Percentiles rank a stretch among this genome's conserved stretches.
These are phyloP conservation scores for Gossypioides kirkii DNA, from an alignment of 345 rosid genomes.

Conservation along the genomic window DNA sequence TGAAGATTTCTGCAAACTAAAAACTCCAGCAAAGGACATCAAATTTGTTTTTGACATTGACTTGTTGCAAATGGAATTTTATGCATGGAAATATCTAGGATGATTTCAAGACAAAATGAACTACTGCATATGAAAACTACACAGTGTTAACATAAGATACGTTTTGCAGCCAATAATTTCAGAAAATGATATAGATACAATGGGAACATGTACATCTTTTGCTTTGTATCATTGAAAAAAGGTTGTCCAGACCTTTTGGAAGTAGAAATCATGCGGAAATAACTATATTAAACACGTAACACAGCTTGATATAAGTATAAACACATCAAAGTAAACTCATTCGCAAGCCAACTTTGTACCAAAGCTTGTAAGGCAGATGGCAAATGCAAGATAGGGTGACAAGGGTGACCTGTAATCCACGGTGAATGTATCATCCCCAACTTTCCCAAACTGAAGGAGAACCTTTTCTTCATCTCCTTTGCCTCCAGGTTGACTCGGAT, in stretches of 20 bases:
- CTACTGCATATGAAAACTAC: neutral
- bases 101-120: neutral
- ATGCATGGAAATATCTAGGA: too few species aligned
- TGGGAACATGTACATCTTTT: slow-evolving; percentile 32
- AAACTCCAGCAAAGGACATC: neutral
- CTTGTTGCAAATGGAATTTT: neutral
- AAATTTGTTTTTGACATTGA: neutral
- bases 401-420: slow-evolving; percentile 92
- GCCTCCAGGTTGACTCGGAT: slow-evolving; percentile 78
- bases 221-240: slow-evolving; percentile 20
- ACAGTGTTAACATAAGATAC: neutral
- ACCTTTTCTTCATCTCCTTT: slow-evolving; percentile 90
- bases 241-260: slow-evolving; percentile 15
- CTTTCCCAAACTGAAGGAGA: slow-evolving; percentile 80
- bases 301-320: slow-evolving; percentile 5
- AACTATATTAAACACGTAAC: slow-evolving; percentile 21
- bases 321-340: slow-evolving; percentile 27
- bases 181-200: slow-evolving; percentile 16
- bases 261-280: slow-evolving; percentile 7
- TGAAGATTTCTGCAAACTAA: neutral
- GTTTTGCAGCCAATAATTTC: slow-evolving; percentile 15
- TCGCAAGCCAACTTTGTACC: slow-evolving; percentile 96
- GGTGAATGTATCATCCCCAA: slow-evolving; percentile 77
- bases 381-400: slow-evolving; percentile 91
- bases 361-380: slow-evolving; percentile 89